Evolutionary conservation across 1,139 yeast genomes (phyloP).

Genomic region (Kodamaea suecica): DNA sequence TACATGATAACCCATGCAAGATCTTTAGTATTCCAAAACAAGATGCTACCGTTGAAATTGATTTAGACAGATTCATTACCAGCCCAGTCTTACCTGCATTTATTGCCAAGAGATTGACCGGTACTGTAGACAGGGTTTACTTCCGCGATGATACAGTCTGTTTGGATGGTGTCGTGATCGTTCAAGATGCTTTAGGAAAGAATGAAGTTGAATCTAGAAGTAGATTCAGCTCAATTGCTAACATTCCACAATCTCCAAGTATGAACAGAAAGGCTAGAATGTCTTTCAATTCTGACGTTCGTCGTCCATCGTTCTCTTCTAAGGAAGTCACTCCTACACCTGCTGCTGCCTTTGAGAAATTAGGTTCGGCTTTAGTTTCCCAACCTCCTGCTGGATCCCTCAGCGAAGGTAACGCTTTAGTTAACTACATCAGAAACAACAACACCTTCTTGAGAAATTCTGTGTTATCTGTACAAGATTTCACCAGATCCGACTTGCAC

Average conservation of each 20-base stretch:
- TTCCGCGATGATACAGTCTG: slow-evolving; percentile 76
- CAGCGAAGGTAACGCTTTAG: slow-evolving; percentile 74
- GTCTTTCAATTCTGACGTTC: slow-evolving; percentile 43
- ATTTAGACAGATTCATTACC: slow-evolving; percentile 63
- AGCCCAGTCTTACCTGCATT: slow-evolving; percentile 34
- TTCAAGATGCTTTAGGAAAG: slow-evolving; percentile 58
- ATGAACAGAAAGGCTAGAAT: slow-evolving; percentile 43
- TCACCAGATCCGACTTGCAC: slow-evolving; percentile 85
- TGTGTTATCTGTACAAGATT: slow-evolving; percentile 82
- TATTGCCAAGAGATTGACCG: slow-evolving; percentile 48
- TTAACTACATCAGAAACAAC: slow-evolving; percentile 70
- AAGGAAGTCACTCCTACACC: slow-evolving; percentile 31
- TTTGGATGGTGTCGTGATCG: slow-evolving; percentile 73
- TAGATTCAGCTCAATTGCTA: slow-evolving; percentile 40
- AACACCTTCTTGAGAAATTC: slow-evolving; percentile 89
- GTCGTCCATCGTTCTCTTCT: slow-evolving; percentile 44
- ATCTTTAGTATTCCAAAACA: slow-evolving; percentile 86
- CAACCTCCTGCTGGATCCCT: slow-evolving; percentile 65
- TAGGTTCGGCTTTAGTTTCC: slow-evolving; percentile 71
- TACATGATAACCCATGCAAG: slow-evolving; percentile 78
- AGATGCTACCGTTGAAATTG: slow-evolving; percentile 74
- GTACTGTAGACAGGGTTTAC: slow-evolving; percentile 86
- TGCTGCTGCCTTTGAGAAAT: slow-evolving; percentile 50
- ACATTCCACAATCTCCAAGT: slow-evolving; percentile 45
- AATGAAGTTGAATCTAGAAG: slow-evolving; percentile 45